These are phyloP conservation scores for Fistulifera solaris DNA, from an alignment of 108 stramenopile species.

Conservation along the genomic window DNA sequence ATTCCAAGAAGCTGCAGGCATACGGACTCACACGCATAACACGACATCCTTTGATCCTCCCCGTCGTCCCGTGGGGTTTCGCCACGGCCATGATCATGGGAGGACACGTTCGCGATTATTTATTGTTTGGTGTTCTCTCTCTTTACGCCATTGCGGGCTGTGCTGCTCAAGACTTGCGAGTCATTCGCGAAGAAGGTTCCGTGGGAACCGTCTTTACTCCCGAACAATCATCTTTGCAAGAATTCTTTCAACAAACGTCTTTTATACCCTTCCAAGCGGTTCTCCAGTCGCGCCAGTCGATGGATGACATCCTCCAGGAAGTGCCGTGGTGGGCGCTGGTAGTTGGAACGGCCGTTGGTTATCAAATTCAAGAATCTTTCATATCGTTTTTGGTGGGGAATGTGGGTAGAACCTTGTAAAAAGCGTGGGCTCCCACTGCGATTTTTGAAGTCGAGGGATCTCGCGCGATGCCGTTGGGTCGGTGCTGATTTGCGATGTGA, in stretches of 20 bases:
- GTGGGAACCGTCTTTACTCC: slow-evolving; percentile 40
- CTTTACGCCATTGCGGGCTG: slow-evolving; percentile 43
- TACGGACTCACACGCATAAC: slow-evolving; percentile 43
- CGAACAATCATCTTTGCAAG: slow-evolving; percentile 10
- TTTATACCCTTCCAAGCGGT: slow-evolving; percentile 43
- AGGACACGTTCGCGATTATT: slow-evolving; percentile 21
- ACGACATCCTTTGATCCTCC: slow-evolving; percentile 48
- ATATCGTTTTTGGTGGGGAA: not conserved
- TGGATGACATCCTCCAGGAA: slow-evolving; percentile 23
- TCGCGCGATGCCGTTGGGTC: no score
- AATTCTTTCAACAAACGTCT: slow-evolving; percentile 36
- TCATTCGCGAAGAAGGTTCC: slow-evolving; percentile 45
- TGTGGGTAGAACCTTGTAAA: no score
- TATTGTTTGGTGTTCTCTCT: slow-evolving; percentile 39
- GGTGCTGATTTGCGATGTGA: no score
- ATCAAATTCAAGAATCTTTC: not conserved
- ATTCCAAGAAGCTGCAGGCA: slow-evolving; percentile 30
- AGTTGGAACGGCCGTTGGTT: not conserved
- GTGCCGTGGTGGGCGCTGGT: slow-evolving; percentile 21
- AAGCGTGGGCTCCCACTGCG: no score
- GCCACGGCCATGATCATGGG: slow-evolving; percentile 31
- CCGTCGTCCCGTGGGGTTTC: slow-evolving; percentile 50
- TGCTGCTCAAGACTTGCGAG: slow-evolving; percentile 42
- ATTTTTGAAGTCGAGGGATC: no score
- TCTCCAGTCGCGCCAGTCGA: slow-evolving; percentile 29